Evolutionary conservation across 768 basidiomycete species (phyloP).

Genomic region (Punctularia strigosozonata): DNA sequence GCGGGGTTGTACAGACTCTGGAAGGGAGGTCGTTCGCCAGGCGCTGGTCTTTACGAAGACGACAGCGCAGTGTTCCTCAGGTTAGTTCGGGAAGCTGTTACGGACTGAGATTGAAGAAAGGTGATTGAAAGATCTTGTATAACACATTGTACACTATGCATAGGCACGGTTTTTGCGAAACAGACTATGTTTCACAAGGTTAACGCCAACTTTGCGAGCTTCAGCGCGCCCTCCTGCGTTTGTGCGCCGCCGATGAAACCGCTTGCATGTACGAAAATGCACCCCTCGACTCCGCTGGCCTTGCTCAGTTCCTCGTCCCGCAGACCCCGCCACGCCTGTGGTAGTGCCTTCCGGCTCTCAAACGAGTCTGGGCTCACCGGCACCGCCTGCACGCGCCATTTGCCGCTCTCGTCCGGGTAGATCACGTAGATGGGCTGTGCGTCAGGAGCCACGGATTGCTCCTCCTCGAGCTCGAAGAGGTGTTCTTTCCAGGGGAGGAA

Average conservation of each 20-base stretch:
- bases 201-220: slow-evolving; percentile 65
- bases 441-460: slow-evolving; percentile 30
- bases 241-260: slow-evolving; percentile 94
- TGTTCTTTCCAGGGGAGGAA: slow-evolving; percentile 95
- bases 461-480: slow-evolving; percentile 75
- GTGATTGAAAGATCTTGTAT: too few species aligned
- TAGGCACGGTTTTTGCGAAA: too few species aligned
- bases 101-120: too few species aligned
- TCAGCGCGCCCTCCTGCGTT: slow-evolving; percentile 79
- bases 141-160: too few species aligned
- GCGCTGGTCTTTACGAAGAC: slow-evolving; percentile 6
- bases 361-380: slow-evolving; percentile 76
- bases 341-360: slow-evolving; percentile 82
- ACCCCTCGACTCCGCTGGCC: slow-evolving; percentile 63
- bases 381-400: slow-evolving; percentile 92
- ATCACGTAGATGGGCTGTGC: slow-evolving; percentile 70
- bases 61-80: slow-evolving; percentile 20
- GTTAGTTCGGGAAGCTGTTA: slow-evolving; percentile 21
- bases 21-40: slow-evolving; percentile 25
- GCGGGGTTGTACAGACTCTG: slow-evolving; percentile 49
- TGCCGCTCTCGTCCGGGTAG: slow-evolving; percentile 75
- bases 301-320: slow-evolving; percentile 74
- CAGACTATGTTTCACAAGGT: slow-evolving; percentile 9
- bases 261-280: slow-evolving; percentile 90
- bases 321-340: slow-evolving; percentile 87